Evolutionary conservation across 1,139 yeast species (phyloP).

Genomic region (Yamadazyma sp.): DNA sequence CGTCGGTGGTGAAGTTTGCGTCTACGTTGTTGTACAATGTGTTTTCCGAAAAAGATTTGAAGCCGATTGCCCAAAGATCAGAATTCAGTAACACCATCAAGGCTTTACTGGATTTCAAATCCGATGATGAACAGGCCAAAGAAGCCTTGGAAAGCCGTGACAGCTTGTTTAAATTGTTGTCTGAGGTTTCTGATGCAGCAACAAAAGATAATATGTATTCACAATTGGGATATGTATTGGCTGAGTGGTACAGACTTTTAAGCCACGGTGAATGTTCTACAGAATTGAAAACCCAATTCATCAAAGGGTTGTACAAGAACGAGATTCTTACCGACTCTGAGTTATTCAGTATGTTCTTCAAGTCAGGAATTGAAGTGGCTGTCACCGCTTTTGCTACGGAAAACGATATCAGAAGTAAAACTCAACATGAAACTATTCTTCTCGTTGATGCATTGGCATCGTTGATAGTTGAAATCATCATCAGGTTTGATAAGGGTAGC

Average conservation of each 20-base stretch:
- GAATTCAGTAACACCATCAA: conserved; percentile 75
- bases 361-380: conserved; percentile 75
- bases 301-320: conserved; percentile 61
- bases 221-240: conserved; percentile 76
- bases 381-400: conserved; percentile 68
- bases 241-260: conserved; percentile 85
- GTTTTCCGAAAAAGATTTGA: conserved; percentile 49
- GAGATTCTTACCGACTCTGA: conserved; percentile 69
- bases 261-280: conserved; percentile 59
- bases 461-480: conserved; percentile 61
- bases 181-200: conserved; percentile 16
- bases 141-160: conserved; percentile 39
- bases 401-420: conserved; percentile 59
- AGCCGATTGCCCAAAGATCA: conserved; percentile 76
- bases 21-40: conserved; percentile 59
- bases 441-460: conserved; percentile 84
- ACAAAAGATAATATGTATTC: conserved; percentile 42
- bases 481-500: conserved; percentile 51
- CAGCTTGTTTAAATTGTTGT: conserved; percentile 45
- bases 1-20: conserved; percentile 61
- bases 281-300: conserved; percentile 58
- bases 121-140: conserved; percentile 31
- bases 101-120: conserved; percentile 37
- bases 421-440: conserved; percentile 63
- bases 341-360: conserved; percentile 63